Percentiles rank a stretch among this genome's conserved stretches.
These are phyloP conservation scores for Penium margaritaceum DNA, from an alignment of 139 green algal species.

Conservation along the genomic window DNA sequence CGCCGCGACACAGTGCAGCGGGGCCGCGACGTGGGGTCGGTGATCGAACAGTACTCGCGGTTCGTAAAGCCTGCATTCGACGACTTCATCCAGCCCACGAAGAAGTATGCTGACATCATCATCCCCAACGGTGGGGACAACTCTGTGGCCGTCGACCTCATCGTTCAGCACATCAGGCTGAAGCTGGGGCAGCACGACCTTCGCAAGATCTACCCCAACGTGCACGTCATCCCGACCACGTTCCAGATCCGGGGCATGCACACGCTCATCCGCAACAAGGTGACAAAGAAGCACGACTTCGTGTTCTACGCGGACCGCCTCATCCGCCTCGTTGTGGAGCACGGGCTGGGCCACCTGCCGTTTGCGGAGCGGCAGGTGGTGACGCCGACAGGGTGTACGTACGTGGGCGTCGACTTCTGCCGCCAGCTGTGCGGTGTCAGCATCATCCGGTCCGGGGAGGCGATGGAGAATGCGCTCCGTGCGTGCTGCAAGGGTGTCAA, in stretches of 20 bases:
- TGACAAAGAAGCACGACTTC: slow-evolving; percentile 79
- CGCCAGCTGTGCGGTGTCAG: no score
- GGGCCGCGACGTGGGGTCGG: slow-evolving; percentile 16
- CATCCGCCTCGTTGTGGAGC: slow-evolving; percentile 60
- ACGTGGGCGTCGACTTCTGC: no score
- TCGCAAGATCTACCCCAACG: slow-evolving; percentile 80
- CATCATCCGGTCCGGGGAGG: slow-evolving; percentile 78
- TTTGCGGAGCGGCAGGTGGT: slow-evolving; percentile 78
- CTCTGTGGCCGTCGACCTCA: slow-evolving; percentile 84
- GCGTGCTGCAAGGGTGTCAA: slow-evolving; percentile 96
- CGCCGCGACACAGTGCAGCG: slow-evolving; percentile 28
- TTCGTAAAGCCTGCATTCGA: slow-evolving; percentile 80
- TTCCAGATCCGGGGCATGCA: slow-evolving; percentile 91
- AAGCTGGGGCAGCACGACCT: slow-evolving; percentile 60
- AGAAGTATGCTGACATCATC: slow-evolving; percentile 81
- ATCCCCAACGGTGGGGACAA: slow-evolving; percentile 75
- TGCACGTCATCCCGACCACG: slow-evolving; percentile 79
- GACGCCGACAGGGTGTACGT: slow-evolving; percentile 80
- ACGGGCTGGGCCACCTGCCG: slow-evolving; percentile 72
- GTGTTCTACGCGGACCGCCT: slow-evolving; percentile 87
- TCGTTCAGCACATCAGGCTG: slow-evolving; percentile 81
- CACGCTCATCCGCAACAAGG: slow-evolving; percentile 83
- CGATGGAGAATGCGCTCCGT: slow-evolving; percentile 90
- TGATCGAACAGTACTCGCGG: slow-evolving; percentile 25
- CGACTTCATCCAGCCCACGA: slow-evolving; percentile 70